A percentile compares a stretch with the other conserved stretches of the same genome.
phyloP scores from a whole-genome alignment of 2,329 filamentous ascomycete species.

The Ophiostoma sp. region DNA sequence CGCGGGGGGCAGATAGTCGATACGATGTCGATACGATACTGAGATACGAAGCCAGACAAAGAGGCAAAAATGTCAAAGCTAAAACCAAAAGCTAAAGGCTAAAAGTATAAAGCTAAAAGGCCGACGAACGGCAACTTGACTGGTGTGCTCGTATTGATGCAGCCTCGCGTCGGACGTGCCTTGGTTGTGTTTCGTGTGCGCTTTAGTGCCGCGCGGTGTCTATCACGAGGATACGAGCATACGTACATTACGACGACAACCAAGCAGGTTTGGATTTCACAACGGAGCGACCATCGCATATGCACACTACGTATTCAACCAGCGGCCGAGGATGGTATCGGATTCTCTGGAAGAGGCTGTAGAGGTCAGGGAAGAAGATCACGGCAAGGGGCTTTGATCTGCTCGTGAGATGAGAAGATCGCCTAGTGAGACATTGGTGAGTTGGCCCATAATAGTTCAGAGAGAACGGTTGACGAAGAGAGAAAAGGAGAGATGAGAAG shows the following conservation, averaged over 20 bases:
- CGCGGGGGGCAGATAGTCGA: slow-evolving; percentile 9
- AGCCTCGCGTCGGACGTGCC: not conserved
- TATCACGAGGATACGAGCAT: not conserved
- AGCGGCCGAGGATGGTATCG: not conserved
- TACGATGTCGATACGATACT: not conserved
- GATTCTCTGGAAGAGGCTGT: not conserved
- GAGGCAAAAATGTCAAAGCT: too few relatives aligned
- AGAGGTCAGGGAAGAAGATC: not conserved
- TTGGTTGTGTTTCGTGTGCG: not conserved
- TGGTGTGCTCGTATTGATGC: not conserved
- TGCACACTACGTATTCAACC: not conserved
- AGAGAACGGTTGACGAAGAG: too few relatives aligned
- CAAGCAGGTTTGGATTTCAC: not conserved
- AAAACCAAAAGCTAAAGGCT: not conserved
- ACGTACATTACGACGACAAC: not conserved
- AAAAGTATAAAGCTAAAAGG: not conserved
- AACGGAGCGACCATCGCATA: not conserved
- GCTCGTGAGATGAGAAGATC: not conserved
- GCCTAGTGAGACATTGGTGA: not conserved
- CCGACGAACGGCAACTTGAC: too few relatives aligned
- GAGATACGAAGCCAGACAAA: not conserved
- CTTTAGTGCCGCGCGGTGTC: not conserved
- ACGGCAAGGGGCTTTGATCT: not conserved
- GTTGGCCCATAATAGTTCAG: too few relatives aligned
- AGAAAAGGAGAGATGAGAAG: not conserved